A percentile compares a stretch with the other conserved stretches of the same genome.
Evolutionary conservation across 1,284 basidiomycete genomes (phyloP).

Genomic region (Chalciporus sp.): DNA sequence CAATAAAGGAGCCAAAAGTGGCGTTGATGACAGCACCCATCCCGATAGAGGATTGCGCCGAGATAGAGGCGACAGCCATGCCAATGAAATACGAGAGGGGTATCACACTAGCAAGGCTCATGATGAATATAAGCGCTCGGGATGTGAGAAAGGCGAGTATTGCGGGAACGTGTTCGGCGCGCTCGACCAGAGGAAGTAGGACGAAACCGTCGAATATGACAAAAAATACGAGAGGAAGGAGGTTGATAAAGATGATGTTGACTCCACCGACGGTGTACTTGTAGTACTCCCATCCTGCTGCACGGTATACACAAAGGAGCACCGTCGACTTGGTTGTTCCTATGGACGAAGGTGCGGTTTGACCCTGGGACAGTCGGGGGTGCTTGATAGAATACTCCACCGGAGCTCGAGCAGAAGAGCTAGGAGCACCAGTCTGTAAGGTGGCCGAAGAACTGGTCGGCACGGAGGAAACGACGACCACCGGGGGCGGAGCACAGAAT

Average conservation of each 20-base stretch:
- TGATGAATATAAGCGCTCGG: conserved; percentile 81
- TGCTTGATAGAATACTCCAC: conserved; percentile 56
- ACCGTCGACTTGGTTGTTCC: conserved; percentile 81
- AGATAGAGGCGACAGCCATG: conserved; percentile 99
- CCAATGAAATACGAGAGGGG: conserved; percentile 99
- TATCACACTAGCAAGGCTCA: conserved; percentile 91
- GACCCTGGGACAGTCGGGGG: conserved; percentile 63
- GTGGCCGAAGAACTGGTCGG: conserved; percentile 26
- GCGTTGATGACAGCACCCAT: conserved; percentile 99
- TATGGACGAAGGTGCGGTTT: conserved; percentile 69
- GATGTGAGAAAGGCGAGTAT: conserved; percentile 75
- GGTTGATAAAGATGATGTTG: conserved; percentile 98
- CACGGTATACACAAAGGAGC: conserved; percentile 93
- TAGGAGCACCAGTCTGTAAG: conserved; percentile 15
- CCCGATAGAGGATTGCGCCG: conserved; percentile 96
- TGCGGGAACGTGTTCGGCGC: conserved; percentile 59
- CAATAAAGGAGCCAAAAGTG: conserved; percentile 97
- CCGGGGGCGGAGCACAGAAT: conserved; percentile 79
- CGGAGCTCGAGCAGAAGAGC: conserved; percentile 27
- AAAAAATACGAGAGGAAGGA: conserved; percentile 92
- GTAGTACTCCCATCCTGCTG: conserved; percentile 92
- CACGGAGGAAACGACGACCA: conserved; percentile 53
- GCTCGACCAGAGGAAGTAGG: conserved; percentile 73
- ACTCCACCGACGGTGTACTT: conserved; percentile 99
- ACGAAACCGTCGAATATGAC: conserved; percentile 93